Evolutionary conservation across 2,329 filamentous ascomycete genomes (phyloP).

Genomic region (Alternaria postmessia): DNA sequence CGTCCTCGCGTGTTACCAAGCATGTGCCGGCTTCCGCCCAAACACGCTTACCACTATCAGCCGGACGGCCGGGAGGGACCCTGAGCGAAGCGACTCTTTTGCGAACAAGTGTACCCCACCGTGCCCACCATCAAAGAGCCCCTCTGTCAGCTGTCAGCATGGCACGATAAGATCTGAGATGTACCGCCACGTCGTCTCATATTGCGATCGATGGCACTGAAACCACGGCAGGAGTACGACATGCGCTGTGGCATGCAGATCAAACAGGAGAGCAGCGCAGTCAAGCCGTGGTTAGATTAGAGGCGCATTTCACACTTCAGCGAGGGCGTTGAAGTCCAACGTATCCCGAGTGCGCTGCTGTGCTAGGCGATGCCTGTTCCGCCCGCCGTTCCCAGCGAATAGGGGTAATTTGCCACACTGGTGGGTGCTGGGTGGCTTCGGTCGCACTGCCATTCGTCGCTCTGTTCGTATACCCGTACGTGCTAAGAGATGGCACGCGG

Average conservation of each 20-base stretch:
- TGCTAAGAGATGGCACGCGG: constrained; percentile 4
- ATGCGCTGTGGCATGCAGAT: constrained; percentile 19
- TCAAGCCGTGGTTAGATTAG: constrained; percentile 3
- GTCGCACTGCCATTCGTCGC: constrained; percentile 10
- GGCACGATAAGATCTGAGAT: constrained; percentile 2
- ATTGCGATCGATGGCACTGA: constrained; percentile 11
- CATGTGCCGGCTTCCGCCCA: constrained; percentile 10
- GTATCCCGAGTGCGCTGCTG: not conserved
- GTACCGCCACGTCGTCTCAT: not conserved
- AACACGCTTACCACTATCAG: constrained; percentile 19
- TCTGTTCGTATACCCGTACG: constrained; percentile 13
- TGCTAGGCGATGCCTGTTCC: constrained; percentile 7
- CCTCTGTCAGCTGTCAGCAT: constrained; percentile 2
- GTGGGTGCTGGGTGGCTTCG: constrained; percentile 10
- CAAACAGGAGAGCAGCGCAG: constrained; percentile 24
- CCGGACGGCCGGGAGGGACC: constrained; percentile 14
- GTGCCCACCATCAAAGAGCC: constrained; percentile 3
- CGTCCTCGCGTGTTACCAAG: constrained; percentile 3
- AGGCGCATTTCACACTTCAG: constrained; percentile 7
- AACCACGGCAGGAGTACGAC: constrained; percentile 8
- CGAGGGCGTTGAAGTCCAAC: constrained; percentile 15
- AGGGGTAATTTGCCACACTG: constrained; percentile 20
- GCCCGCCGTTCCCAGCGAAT: constrained; percentile 12
- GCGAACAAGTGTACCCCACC: constrained; percentile 14
- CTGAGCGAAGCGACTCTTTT: constrained; percentile 16